Percentiles rank a stretch among this genome's conserved stretches.
Evolutionary conservation across 1,139 yeast genomes (phyloP).

Genomic region (Petasospora fabianii): DNA sequence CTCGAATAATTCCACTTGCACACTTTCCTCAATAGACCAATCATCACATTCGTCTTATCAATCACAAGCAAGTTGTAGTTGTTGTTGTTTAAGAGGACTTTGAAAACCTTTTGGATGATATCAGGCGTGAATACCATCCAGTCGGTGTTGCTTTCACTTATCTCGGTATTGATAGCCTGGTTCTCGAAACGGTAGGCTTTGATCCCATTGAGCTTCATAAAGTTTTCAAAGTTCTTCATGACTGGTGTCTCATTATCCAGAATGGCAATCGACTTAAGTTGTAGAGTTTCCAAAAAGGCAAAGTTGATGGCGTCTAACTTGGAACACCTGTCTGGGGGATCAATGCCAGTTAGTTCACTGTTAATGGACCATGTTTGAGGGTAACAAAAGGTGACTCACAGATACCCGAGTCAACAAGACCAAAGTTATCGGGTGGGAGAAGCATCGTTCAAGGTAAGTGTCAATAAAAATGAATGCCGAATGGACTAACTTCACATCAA

Average conservation of each 20-base stretch:
- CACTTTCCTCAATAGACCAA: slow-evolving; percentile 75
- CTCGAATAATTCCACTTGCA: slow-evolving; percentile 90
- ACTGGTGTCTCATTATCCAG: slow-evolving; percentile 60
- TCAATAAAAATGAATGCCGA: too few relatives aligned
- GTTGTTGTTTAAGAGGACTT: slow-evolving; percentile 55
- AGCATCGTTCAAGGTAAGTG: slow-evolving; percentile 51
- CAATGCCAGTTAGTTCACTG: not conserved
- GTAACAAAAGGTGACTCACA: slow-evolving; percentile 34
- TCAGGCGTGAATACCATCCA: slow-evolving; percentile 70
- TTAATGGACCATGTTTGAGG: too few relatives aligned
- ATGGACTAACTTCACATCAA: too few relatives aligned
- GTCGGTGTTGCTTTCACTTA: slow-evolving; percentile 35
- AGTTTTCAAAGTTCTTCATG: slow-evolving; percentile 27
- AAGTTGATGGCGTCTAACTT: slow-evolving; percentile 57
- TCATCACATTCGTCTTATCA: slow-evolving; percentile 75
- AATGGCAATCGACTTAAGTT: slow-evolving; percentile 53
- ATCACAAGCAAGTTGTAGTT: slow-evolving; percentile 71
- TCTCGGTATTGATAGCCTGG: slow-evolving; percentile 31
- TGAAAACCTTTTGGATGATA: slow-evolving; percentile 53
- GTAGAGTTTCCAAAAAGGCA: slow-evolving; percentile 63
- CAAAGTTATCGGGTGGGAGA: slow-evolving; percentile 78
- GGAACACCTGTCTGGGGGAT: slow-evolving; percentile 44
- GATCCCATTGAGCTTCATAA: slow-evolving; percentile 24
- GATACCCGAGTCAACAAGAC: slow-evolving; percentile 70
- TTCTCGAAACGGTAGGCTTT: slow-evolving; percentile 25